phyloP scores from a whole-genome alignment of 2,329 filamentous ascomycete species.

The Canariomyces notabilis region DNA sequence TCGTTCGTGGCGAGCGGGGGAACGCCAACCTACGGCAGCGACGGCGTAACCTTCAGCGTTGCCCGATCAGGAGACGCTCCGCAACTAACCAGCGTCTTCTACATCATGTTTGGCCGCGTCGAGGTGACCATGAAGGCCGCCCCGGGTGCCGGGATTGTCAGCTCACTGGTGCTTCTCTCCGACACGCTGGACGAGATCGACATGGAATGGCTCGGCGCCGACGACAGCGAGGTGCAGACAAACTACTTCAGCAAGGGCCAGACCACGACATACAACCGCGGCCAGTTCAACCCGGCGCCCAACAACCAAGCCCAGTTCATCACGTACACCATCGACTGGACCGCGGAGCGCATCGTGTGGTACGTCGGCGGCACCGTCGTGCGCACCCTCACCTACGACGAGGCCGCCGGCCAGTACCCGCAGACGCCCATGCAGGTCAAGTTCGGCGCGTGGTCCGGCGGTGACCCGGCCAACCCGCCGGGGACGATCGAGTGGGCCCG shows the following conservation, averaged over 20 bases:
- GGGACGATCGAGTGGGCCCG: conserved; percentile 90
- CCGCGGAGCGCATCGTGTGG: conserved; percentile 78
- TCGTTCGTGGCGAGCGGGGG: conserved; percentile 68
- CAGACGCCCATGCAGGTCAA: conserved; percentile 95
- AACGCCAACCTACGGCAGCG: conserved; percentile 64
- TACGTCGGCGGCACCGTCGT: conserved; percentile 73
- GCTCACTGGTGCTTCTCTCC: conserved; percentile 84
- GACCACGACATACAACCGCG: conserved; percentile 80
- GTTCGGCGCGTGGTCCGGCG: conserved; percentile 87
- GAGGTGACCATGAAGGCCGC: conserved; percentile 81
- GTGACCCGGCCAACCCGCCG: conserved; percentile 69
- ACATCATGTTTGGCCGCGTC: conserved; percentile 98
- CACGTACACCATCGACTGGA: conserved; percentile 93
- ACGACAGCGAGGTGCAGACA: conserved; percentile 74
- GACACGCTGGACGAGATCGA: conserved; percentile 95
- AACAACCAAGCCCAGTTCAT: conserved; percentile 72
- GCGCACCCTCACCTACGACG: conserved; percentile 64
- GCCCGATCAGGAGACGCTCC: conserved; percentile 74
- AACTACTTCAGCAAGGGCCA: conserved; percentile 97
- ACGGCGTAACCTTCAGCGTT: conserved; percentile 81
- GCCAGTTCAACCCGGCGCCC: conserved; percentile 66
- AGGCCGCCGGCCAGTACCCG: conserved; percentile 77
- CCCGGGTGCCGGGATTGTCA: conserved; percentile 86
- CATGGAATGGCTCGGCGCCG: conserved; percentile 88
- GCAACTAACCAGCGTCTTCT: conserved; percentile 83